These are phyloP conservation scores for Sporothrix luriei DNA, from an alignment of 2,329 filamentous ascomycete genomes.

Conservation along the genomic window DNA sequence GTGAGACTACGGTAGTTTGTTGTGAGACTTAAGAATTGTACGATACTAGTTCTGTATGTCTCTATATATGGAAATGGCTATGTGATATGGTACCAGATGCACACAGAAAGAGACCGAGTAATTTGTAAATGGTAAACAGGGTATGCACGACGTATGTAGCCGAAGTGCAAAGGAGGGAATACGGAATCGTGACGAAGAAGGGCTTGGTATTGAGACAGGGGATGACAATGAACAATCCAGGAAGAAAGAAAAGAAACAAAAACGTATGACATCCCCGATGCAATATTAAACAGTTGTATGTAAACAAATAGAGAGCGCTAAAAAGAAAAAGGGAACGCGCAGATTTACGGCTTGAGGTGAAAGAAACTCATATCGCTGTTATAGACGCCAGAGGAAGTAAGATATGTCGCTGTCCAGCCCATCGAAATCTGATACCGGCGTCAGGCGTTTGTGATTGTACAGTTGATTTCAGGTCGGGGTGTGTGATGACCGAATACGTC, in stretches of 20 bases:
- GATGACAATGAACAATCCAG: neutral
- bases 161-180: constrained; percentile 5
- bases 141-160: neutral
- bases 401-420: neutral
- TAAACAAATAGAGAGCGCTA: constrained; percentile 13
- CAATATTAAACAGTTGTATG: constrained; percentile 18
- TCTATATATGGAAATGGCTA: constrained; percentile 4
- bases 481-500: neutral
- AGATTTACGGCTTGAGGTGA: neutral
- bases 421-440: neutral
- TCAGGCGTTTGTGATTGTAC: neutral
- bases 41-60: constrained; percentile 1
- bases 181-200: neutral
- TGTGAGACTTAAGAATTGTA: neutral
- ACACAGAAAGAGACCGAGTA: constrained; percentile 13
- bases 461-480: neutral
- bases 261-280: constrained; percentile 19
- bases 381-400: neutral
- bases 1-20: neutral
- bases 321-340: constrained; percentile 6
- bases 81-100: constrained; percentile 2
- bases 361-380: neutral
- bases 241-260: neutral
- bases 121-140: neutral
- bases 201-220: constrained; percentile 15